Evolutionary conservation across 108 stramenopile genomes (phyloP).

Genomic region (Cylindrotheca fusiformis): DNA sequence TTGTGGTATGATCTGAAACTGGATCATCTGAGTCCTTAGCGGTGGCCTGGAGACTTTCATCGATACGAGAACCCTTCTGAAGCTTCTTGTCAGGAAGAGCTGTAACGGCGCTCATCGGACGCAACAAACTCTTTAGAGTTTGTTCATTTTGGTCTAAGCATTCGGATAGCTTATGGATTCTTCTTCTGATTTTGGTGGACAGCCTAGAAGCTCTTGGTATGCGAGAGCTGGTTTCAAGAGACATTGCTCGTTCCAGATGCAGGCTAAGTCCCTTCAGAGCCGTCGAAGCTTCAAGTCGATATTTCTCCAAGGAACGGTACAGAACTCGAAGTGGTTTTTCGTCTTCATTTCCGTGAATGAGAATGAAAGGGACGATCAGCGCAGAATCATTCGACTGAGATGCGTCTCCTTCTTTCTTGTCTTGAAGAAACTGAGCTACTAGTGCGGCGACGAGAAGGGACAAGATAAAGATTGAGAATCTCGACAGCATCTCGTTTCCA

Average conservation of each 20-base stretch:
- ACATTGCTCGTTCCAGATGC: slow-evolving; percentile 25
- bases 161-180: slow-evolving; percentile 24
- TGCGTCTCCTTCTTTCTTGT: background rate
- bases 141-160: slow-evolving; percentile 37
- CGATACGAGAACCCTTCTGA: background rate
- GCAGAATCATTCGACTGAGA: background rate
- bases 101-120: slow-evolving; percentile 9
- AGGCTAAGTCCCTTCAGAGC: slow-evolving; percentile 33
- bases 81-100: slow-evolving; percentile 7
- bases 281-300: slow-evolving; percentile 8
- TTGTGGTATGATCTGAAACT: background rate
- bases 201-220: slow-evolving; percentile 1
- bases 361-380: background rate
- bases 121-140: slow-evolving; percentile 23
- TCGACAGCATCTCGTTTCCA: background rate
- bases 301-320: slow-evolving; percentile 9
- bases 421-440: background rate
- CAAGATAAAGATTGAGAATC: background rate
- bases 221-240: slow-evolving; percentile 11
- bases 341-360: background rate
- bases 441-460: background rate
- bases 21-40: too few relatives aligned
- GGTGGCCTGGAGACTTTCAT: background rate
- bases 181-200: slow-evolving; percentile 21
- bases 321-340: background rate